Percentiles rank a stretch among this genome's conserved stretches.
phyloP scores from a whole-genome alignment of 176 grass and related monocot genomes.

The Phoenix dactylifera region DNA sequence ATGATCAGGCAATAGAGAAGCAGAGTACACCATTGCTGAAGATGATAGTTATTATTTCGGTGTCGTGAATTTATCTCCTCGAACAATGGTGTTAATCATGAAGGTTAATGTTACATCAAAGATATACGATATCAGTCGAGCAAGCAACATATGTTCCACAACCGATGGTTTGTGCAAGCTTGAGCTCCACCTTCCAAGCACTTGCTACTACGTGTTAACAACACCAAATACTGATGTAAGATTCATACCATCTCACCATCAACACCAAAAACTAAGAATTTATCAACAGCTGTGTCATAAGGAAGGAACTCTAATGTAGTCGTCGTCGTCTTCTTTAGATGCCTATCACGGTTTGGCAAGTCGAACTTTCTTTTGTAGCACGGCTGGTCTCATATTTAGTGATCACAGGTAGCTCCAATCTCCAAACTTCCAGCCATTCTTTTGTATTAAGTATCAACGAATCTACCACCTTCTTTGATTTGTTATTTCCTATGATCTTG shows the following conservation, averaged over 20 bases:
- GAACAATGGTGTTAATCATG: constrained; percentile 16
- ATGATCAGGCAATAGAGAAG: constrained; percentile 7
- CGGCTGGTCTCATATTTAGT: constrained; percentile 22
- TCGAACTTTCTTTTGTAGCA: constrained; percentile 22
- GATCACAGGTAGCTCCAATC: constrained; percentile 17
- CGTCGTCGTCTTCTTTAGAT: background rate
- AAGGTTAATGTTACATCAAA: constrained; percentile 25
- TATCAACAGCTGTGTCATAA: too few species aligned
- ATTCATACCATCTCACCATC: background rate
- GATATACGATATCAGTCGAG: constrained; percentile 27
- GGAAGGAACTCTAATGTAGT: too few species aligned
- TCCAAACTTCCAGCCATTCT: background rate
- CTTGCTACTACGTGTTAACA: constrained; percentile 29
- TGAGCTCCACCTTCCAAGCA: constrained; percentile 18
- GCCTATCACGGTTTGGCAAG: background rate
- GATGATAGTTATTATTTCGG: constrained; percentile 30
- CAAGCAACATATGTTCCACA: constrained; percentile 24
- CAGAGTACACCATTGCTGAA: constrained; percentile 21
- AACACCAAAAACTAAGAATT: background rate
- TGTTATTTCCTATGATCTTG: background rate
- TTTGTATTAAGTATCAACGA: too few species aligned
- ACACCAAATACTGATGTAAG: constrained; percentile 20
- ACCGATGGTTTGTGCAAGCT: constrained; percentile 20
- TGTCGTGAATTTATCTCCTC: constrained; percentile 27
- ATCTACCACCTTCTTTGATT: too few species aligned